These are phyloP conservation scores for Mollisiaceae sp. DNA, from an alignment of 2,329 filamentous ascomycete genomes.

Conservation along the genomic window DNA sequence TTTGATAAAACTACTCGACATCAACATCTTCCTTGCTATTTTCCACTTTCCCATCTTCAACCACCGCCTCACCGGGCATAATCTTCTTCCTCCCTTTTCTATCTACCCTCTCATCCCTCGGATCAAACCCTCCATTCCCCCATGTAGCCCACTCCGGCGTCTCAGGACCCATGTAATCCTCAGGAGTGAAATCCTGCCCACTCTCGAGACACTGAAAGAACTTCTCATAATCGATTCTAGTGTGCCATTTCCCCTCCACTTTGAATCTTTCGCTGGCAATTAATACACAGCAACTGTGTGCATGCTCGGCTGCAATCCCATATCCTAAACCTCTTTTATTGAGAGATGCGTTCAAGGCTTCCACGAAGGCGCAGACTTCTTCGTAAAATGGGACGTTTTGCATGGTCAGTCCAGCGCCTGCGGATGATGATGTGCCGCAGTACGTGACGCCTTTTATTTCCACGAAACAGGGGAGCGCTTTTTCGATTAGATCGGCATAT, in stretches of 20 bases:
- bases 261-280: constrained; percentile 83
- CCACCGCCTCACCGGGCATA: constrained; percentile 31
- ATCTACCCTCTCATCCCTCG: constrained; percentile 84
- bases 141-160: constrained; percentile 95
- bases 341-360: constrained; percentile 73
- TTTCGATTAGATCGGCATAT: constrained; percentile 87
- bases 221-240: constrained; percentile 84
- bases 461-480: constrained; percentile 86
- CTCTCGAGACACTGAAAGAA: constrained; percentile 86
- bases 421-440: constrained; percentile 87
- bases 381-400: constrained; percentile 96
- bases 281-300: constrained; percentile 91
- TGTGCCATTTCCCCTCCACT: constrained; percentile 83
- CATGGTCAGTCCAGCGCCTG: constrained; percentile 90
- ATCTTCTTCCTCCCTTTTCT: constrained; percentile 70
- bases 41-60: constrained; percentile 22
- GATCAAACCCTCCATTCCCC: constrained; percentile 95
- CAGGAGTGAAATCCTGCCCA: constrained; percentile 73
- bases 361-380: constrained; percentile 84
- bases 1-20: not conserved
- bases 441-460: constrained; percentile 98
- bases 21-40: not conserved
- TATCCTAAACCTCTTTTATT: constrained; percentile 75
- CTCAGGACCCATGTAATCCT: constrained; percentile 85
- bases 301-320: constrained; percentile 92